Conservation (phyloP, 305 asterid species). For the Plantago coronopus region DNA sequence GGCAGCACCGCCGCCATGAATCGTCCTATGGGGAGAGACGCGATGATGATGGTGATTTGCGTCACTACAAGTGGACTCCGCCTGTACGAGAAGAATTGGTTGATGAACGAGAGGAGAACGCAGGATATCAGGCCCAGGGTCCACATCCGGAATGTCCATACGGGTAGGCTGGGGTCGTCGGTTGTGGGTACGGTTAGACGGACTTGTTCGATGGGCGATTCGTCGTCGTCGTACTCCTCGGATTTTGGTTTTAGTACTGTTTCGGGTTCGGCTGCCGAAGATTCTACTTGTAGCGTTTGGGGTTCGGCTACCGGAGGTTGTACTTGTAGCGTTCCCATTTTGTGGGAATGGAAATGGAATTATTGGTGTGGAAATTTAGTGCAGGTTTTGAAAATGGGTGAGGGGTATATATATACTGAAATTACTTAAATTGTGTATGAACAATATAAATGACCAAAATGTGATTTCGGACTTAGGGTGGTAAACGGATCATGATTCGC, state of each 20-base stretch:
- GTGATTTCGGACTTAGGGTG: no score
- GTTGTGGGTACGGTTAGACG: constrained; percentile 45
- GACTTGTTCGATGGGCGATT: constrained; percentile 55
- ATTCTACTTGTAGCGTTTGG: neutral
- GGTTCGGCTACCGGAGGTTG: neutral
- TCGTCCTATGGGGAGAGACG: constrained; percentile 42
- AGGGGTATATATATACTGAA: no score
- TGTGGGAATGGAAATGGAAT: neutral
- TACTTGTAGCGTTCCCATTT: neutral
- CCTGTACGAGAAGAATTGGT: constrained; percentile 47
- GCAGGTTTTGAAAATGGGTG: no score
- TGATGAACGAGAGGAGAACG: constrained; percentile 42
- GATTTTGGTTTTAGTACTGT: neutral
- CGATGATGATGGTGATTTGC: constrained; percentile 43
- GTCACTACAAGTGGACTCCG: constrained; percentile 40
- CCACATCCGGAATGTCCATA: constrained; percentile 65
- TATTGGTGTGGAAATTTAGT: no score
- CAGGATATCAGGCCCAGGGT: constrained; percentile 38
- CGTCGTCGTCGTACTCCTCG: constrained; percentile 26
- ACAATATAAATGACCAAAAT: no score
- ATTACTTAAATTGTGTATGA: no score
- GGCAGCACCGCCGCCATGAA: constrained; percentile 47
- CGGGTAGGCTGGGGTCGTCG: constrained; percentile 49
- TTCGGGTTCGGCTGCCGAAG: neutral
- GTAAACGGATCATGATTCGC: no score